Evolutionary conservation across 495 filamentous ascomycete genomes (phyloP).

Genomic region (Hypoxylon trugodes): DNA sequence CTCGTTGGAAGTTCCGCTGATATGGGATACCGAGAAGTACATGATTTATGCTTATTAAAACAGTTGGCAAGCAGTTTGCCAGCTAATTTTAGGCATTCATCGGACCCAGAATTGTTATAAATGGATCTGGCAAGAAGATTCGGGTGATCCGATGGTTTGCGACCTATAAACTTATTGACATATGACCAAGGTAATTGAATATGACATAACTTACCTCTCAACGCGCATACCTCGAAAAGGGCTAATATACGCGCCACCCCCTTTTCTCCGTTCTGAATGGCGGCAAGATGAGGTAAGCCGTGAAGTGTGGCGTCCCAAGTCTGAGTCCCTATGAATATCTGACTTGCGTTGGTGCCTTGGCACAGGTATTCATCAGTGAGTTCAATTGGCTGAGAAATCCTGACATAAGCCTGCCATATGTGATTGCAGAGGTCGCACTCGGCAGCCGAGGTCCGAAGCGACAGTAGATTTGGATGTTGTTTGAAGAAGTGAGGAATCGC

Average conservation of each 20-base stretch:
- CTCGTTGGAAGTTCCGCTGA: slow-evolving; percentile 30
- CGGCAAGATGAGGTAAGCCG: slow-evolving; percentile 35
- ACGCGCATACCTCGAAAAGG: slow-evolving; percentile 38
- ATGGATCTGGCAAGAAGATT: slow-evolving; percentile 32
- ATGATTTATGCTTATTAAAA: slow-evolving; percentile 30
- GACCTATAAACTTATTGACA: slow-evolving; percentile 22
- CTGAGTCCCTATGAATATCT: slow-evolving; percentile 32
- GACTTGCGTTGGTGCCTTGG: slow-evolving; percentile 6
- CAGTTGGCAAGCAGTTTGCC: slow-evolving; percentile 24
- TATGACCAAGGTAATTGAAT: background rate
- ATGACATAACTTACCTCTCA: slow-evolving; percentile 24
- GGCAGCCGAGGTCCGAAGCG: slow-evolving; percentile 22
- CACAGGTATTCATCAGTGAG: slow-evolving; percentile 24
- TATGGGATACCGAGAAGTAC: slow-evolving; percentile 11
- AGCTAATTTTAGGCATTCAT: slow-evolving; percentile 29
- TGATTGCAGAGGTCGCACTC: slow-evolving; percentile 31
- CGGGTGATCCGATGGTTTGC: slow-evolving; percentile 21
- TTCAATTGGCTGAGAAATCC: slow-evolving; percentile 25
- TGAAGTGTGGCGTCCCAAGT: slow-evolving; percentile 32
- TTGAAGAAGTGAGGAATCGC: slow-evolving; percentile 33
- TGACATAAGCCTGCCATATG: slow-evolving; percentile 35
- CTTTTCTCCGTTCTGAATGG: slow-evolving; percentile 20
- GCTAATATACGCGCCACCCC: slow-evolving; percentile 19
- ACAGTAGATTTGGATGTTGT: slow-evolving; percentile 23
- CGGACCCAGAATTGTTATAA: slow-evolving; percentile 29